Base-by-base conservation (phyloP, 106 monocot species). In the Dioscorea zingiberensis region DNA sequence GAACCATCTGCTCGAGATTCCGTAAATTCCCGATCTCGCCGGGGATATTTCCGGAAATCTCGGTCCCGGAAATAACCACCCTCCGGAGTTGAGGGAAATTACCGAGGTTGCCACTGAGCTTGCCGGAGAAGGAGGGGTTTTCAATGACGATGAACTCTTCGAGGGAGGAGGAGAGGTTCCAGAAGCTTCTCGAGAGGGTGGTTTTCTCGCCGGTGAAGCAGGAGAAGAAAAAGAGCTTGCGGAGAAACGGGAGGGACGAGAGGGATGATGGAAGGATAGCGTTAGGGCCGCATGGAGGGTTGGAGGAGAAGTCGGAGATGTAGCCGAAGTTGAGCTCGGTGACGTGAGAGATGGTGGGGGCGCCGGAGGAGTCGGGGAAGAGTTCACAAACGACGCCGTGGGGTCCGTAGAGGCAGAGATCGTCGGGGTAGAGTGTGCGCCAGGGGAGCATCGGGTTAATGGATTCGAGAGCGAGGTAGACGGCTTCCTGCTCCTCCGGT, bases 381-480 rank as follows among this genome's bases (percentile, higher is more conserved):
- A 77, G 30, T 65, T 90, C 89, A 74, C 89, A 90, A 54, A 85
- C 74, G 62, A 90, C 18, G 64, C 89, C 89, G 69, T 90, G 89
- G 55, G 89, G 89, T 1, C 83, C 89, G 24, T 77, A 74, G 76
- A 83, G 55, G 77, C 89, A 90, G 51, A 90, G 80, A 62, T 90
- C 89, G 63, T 80, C 85, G 60, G 89, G 74, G 62, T 77, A 90
- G 73, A 83, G 68, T 23, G 27, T 49, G 18, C 83, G 82, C 89
- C 89, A 90, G 25, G 56, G 53, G 48, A 77, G 30, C 7, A 4
- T 25, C 1, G 89, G 73, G 55, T 83, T 71, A 70, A 90, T 72
- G 15, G 83, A 64, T 54, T 90, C 80, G 19, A 90, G 77, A 1
- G 73, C 79, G 25, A 26, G 62, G 77, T 85, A 90, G 1, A 58